phyloP scores from a whole-genome alignment of 331 rosid species.

The Ulmus americana region DNA sequence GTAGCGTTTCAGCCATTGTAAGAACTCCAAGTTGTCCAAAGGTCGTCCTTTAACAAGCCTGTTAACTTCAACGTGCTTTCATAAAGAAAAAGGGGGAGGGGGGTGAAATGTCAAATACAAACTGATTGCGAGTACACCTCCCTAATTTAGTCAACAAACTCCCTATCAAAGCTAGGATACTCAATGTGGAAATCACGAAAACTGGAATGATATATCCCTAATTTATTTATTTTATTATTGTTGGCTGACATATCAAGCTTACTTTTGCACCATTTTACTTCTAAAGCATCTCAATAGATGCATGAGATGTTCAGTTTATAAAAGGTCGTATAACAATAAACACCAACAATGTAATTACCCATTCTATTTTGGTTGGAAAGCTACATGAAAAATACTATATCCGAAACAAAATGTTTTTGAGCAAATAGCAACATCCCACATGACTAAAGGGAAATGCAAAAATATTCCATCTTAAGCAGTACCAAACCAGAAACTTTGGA shows the following conservation, averaged over 20 bases:
- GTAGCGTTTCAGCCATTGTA: slow-evolving; percentile 97
- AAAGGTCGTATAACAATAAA: background rate
- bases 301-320: background rate
- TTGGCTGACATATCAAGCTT: slow-evolving; percentile 9
- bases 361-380: background rate
- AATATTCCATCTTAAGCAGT: too few relatives aligned
- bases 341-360: background rate
- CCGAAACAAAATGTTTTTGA: background rate
- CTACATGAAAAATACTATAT: background rate
- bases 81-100: slow-evolving; percentile 10
- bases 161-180: background rate
- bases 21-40: slow-evolving; percentile 90
- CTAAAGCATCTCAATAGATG: background rate
- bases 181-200: slow-evolving; percentile 5
- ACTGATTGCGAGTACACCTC: background rate
- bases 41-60: slow-evolving; percentile 96
- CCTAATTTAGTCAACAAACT: background rate
- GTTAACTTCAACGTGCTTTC: slow-evolving; percentile 89
- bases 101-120: background rate
- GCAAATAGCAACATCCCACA: background rate
- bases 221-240: background rate
- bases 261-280: slow-evolving; percentile 1
- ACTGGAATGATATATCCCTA: slow-evolving; percentile 11
- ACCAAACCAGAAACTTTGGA: too few relatives aligned
- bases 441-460: background rate